Conservation (phyloP, 192 early-diverging fungal genomes). For the Podila epicladia region DNA sequence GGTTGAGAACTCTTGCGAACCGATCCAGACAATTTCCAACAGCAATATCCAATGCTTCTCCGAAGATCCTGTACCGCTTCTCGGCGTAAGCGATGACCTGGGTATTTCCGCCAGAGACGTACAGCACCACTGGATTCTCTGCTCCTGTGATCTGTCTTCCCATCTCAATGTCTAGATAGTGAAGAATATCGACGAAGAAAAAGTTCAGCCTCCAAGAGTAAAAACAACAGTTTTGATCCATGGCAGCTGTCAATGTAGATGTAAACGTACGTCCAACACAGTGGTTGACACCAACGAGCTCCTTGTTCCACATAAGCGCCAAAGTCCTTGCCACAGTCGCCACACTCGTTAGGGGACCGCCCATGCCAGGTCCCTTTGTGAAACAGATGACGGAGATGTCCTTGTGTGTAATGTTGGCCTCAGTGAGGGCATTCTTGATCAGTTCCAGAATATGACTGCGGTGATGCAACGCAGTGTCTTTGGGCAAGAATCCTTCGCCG, state of each 20-base stretch:
- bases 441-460: slow-evolving; percentile 78
- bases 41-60: slow-evolving; percentile 98
- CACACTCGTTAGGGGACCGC: slow-evolving; percentile 90
- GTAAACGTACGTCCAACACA: slow-evolving; percentile 86
- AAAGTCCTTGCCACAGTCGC: slow-evolving; percentile 94
- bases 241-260: background rate
- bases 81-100: slow-evolving; percentile 99
- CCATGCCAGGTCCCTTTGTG: slow-evolving; percentile 99
- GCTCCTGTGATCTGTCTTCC: slow-evolving; percentile 96
- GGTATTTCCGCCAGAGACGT: slow-evolving; percentile 98
- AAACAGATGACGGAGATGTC: slow-evolving; percentile 95
- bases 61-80: slow-evolving; percentile 95
- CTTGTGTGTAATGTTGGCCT: slow-evolving; percentile 74
- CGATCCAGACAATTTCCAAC: slow-evolving; percentile 98
- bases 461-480: slow-evolving; percentile 95
- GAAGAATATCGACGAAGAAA: background rate
- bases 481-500: slow-evolving; percentile 94
- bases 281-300: slow-evolving; percentile 96
- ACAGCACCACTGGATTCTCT: slow-evolving; percentile 93
- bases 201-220: background rate
- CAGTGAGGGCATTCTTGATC: slow-evolving; percentile 77
- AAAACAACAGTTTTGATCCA: background rate
- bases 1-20: slow-evolving; percentile 92
- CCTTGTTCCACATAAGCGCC: slow-evolving; percentile 90
- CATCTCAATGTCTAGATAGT: slow-evolving; percentile 91